A percentile compares a stretch with the other conserved stretches of the same genome.
phyloP scores from a whole-genome alignment of 2,329 filamentous ascomycete genomes.

The Fusarium algeriense region DNA sequence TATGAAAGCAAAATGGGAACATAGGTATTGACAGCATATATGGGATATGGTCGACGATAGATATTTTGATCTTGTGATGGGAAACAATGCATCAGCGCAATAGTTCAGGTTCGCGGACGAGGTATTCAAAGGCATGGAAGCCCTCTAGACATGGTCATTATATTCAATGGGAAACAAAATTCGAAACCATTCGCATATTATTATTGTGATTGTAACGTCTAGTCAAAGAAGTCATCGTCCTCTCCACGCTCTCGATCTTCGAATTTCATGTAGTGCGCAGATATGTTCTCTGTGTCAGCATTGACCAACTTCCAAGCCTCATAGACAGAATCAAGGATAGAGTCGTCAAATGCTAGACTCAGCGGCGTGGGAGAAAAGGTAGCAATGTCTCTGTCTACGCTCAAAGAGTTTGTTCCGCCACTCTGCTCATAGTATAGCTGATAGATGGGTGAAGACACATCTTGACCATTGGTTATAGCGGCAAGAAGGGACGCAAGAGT shows the following conservation, averaged over 20 bases:
- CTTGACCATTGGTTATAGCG: conserved; percentile 47
- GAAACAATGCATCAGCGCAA: conserved; percentile 6
- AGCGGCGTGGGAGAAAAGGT: conserved; percentile 70
- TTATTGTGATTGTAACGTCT: conserved; percentile 10
- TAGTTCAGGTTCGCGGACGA: conserved; percentile 3
- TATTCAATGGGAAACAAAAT: neutral
- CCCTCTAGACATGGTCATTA: neutral
- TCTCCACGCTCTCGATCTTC: conserved; percentile 76
- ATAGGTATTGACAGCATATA: conserved; percentile 1
- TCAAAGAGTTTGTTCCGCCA: conserved; percentile 44
- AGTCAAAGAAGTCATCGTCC: conserved; percentile 68
- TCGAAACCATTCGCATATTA: conserved; percentile 7
- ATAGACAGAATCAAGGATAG: conserved; percentile 73
- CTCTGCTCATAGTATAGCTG: conserved; percentile 69
- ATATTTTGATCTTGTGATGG: conserved; percentile 2
- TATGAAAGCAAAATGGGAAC: conserved; percentile 11
- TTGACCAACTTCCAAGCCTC: conserved; percentile 76
- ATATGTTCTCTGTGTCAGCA: conserved; percentile 60
- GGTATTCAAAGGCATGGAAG: neutral
- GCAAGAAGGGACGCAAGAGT: conserved; percentile 59
- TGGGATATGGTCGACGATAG: neutral
- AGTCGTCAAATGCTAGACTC: conserved; percentile 81
- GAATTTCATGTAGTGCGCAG: conserved; percentile 78
- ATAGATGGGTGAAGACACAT: conserved; percentile 58
- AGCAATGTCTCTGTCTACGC: conserved; percentile 59